These are phyloP conservation scores for Echeveria elegans DNA, from an alignment of 164 flowering plant genomes.

Conservation along the genomic window DNA sequence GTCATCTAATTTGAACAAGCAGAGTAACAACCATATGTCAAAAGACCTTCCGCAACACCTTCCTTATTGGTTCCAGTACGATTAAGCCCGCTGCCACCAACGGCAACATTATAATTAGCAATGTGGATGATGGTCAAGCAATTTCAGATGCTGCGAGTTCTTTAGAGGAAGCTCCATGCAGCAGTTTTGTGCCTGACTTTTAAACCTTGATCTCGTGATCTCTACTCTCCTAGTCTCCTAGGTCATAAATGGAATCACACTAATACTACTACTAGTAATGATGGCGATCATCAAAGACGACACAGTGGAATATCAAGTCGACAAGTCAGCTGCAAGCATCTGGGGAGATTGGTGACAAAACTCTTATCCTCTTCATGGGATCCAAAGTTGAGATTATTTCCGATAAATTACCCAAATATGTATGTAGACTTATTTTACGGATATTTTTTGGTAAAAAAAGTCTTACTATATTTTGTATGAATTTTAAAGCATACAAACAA, in stretches of 20 bases:
- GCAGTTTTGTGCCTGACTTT: slow-evolving; percentile 25
- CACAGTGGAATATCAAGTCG: not conserved
- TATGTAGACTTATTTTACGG: no score
- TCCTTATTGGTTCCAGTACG: not conserved
- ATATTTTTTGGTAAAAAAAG: no score
- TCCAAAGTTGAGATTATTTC: no score
- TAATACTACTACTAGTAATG: not conserved
- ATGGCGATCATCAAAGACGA: not conserved
- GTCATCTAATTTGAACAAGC: slow-evolving; percentile 15
- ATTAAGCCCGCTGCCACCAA: not conserved
- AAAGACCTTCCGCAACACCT: not conserved
- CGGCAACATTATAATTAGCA: not conserved
- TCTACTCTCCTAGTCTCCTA: not conserved
- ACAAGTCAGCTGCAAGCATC: not conserved
- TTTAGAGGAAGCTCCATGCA: slow-evolving; percentile 25
- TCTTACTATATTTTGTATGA: no score
- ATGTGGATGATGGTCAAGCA: slow-evolving; percentile 10
- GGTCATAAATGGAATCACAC: not conserved
- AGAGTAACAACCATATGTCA: not conserved
- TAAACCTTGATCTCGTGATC: slow-evolving; percentile 41
- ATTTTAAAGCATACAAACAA: no score
- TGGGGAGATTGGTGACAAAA: not conserved
- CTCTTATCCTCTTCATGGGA: slow-evolving; percentile 7
- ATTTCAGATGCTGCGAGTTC: slow-evolving; percentile 27
- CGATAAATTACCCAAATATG: no score